These are phyloP conservation scores for Emericellopsis cladophorae DNA, from an alignment of 2,329 filamentous ascomycete species.

Conservation along the genomic window DNA sequence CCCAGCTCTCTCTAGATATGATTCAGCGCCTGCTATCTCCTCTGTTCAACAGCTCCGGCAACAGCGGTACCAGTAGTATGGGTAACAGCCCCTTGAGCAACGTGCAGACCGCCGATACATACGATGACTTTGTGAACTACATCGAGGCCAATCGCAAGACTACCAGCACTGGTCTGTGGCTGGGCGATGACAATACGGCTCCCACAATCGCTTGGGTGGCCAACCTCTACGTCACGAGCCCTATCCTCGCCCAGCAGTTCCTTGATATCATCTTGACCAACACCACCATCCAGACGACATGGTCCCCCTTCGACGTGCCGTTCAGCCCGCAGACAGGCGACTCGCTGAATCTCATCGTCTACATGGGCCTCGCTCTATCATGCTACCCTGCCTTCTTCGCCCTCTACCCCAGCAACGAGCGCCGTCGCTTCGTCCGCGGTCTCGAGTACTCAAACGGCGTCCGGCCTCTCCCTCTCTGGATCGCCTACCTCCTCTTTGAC, in stretches of 20 bases:
- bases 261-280: constrained; percentile 55
- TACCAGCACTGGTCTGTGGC: constrained; percentile 65
- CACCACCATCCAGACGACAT: constrained; percentile 57
- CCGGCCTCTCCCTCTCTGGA: constrained; percentile 68
- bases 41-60: constrained; percentile 18
- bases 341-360: constrained; percentile 66
- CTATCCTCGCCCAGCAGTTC: constrained; percentile 52
- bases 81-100: constrained; percentile 8
- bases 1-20: constrained; percentile 19
- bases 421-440: constrained; percentile 65
- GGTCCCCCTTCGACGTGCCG: constrained; percentile 62
- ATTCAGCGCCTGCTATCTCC: constrained; percentile 24
- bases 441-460: constrained; percentile 90
- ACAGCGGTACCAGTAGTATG: constrained; percentile 3
- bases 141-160: constrained; percentile 51
- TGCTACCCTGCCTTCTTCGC: constrained; percentile 79
- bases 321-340: constrained; percentile 58
- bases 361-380: constrained; percentile 67
- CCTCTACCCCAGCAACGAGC: constrained; percentile 78
- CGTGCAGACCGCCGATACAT: constrained; percentile 45
- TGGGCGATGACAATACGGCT: constrained; percentile 45
- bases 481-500: constrained; percentile 73
- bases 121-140: constrained; percentile 55
- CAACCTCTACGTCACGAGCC: constrained; percentile 42
- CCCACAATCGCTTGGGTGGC: constrained; percentile 63